Evolutionary conservation across 805 yeast genomes (phyloP).

Genomic region (Candida nanaspora): DNA sequence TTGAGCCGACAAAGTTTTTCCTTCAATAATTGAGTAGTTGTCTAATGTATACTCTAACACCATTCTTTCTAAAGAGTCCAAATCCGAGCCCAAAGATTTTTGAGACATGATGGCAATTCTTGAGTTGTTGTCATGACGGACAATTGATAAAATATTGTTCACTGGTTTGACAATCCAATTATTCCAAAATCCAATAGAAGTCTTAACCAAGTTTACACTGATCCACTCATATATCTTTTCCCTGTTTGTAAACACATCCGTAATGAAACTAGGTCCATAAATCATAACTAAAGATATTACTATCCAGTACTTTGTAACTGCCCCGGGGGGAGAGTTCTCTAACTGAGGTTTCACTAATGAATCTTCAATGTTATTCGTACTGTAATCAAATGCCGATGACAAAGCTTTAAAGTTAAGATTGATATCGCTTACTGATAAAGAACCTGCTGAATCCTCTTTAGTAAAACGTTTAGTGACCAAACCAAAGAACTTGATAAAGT

Average conservation of each 20-base stretch:
- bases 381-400: neutral
- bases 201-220: constrained; percentile 51
- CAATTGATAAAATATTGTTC: constrained; percentile 62
- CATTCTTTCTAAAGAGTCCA: constrained; percentile 82
- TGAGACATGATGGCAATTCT: constrained; percentile 73
- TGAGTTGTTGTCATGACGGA: constrained; percentile 74
- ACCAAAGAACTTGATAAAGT: too few relatives aligned
- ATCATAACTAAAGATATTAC: constrained; percentile 29
- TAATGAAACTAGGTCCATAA: constrained; percentile 48
- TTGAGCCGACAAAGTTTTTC: neutral
- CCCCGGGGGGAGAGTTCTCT: constrained; percentile 30
- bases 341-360: constrained; percentile 1
- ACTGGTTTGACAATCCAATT: constrained; percentile 85
- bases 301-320: constrained; percentile 53
- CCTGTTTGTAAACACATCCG: constrained; percentile 41
- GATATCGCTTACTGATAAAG: too few relatives aligned
- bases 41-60: constrained; percentile 61
- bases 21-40: constrained; percentile 11
- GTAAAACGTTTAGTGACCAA: too few relatives aligned
- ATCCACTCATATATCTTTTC: constrained; percentile 50
- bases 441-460: too few relatives aligned
- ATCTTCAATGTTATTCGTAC: constrained; percentile 3
- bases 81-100: constrained; percentile 70
- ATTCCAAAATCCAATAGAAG: constrained; percentile 55
- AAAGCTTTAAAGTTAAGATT: neutral